These are phyloP conservation scores for Podospora bellae-mahoneyi DNA, from an alignment of 495 filamentous ascomycete genomes.

Conservation along the genomic window DNA sequence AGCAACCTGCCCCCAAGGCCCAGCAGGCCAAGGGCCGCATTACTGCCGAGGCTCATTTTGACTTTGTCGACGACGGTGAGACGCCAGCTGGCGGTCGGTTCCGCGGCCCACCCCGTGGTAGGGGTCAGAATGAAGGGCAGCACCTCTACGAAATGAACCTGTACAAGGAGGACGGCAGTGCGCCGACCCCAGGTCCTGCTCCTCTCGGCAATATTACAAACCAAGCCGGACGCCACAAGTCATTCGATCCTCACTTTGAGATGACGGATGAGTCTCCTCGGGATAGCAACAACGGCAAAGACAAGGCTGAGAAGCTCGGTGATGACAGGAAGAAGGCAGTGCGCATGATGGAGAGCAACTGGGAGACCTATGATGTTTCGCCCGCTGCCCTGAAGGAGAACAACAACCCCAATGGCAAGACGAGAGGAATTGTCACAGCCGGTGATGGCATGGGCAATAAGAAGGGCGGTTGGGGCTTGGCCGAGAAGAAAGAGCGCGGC, in stretches of 20 bases:
- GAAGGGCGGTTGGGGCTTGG: conserved; percentile 45
- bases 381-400: conserved; percentile 52
- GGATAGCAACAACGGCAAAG: conserved; percentile 20
- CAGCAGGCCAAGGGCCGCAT: conserved; percentile 65
- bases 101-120: conserved; percentile 37
- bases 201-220: conserved; percentile 62
- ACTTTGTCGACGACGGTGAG: conserved; percentile 30
- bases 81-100: conserved; percentile 44
- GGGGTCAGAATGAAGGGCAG: conserved; percentile 58
- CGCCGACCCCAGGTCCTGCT: conserved; percentile 28
- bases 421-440: conserved; percentile 42
- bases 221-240: conserved; percentile 61
- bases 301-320: conserved; percentile 32
- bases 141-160: conserved; percentile 75
- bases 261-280: conserved; percentile 62
- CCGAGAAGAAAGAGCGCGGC: conserved; percentile 34
- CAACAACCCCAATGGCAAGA: conserved; percentile 34
- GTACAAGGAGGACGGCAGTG: conserved; percentile 53
- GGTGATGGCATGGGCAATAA: conserved; percentile 76
- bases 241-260: conserved; percentile 70
- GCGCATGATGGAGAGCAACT: conserved; percentile 66
- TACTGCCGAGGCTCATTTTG: conserved; percentile 77
- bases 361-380: conserved; percentile 60
- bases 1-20: conserved; percentile 54
- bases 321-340: conserved; percentile 57